Percentiles rank a stretch among this genome's conserved stretches.
These are phyloP conservation scores for Diaporthe longicolla DNA, from an alignment of 2,329 filamentous ascomycete species.

Conservation along the genomic window DNA sequence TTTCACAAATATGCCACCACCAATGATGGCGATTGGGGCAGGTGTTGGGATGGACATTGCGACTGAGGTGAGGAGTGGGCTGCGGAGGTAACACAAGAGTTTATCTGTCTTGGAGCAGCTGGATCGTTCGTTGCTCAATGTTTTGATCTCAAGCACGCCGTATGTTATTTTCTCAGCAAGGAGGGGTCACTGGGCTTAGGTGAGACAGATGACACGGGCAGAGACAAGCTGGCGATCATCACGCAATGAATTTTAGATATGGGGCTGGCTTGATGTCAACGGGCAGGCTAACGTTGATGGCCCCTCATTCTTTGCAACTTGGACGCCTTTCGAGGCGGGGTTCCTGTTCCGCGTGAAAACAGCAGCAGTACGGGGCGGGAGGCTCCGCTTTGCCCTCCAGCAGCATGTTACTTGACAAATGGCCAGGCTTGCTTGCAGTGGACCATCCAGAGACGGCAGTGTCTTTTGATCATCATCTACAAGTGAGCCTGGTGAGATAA, in stretches of 20 bases:
- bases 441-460: neutral
- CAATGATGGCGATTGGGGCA: constrained; percentile 67
- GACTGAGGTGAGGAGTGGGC: neutral
- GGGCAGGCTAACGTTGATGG: constrained; percentile 5
- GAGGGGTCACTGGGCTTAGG: neutral
- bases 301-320: constrained; percentile 26
- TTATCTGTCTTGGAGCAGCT: neutral
- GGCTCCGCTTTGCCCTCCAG: constrained; percentile 13
- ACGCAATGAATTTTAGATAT: neutral
- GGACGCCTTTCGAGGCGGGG: neutral
- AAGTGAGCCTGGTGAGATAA: neutral
- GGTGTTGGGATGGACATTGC: constrained; percentile 17
- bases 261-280: constrained; percentile 2
- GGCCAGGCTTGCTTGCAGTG: neutral
- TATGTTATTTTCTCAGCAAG: neutral
- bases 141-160: neutral
- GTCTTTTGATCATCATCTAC: neutral
- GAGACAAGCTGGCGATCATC: neutral
- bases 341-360: neutral
- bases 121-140: neutral
- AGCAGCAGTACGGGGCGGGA: neutral
- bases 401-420: neutral
- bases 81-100: neutral
- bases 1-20: constrained; percentile 73
- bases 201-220: neutral